Evolutionary conservation across 257 asterid species (phyloP), one percentile per base, ranked within the genome.

Genomic region (Fraxinus cuspidata): DNA sequence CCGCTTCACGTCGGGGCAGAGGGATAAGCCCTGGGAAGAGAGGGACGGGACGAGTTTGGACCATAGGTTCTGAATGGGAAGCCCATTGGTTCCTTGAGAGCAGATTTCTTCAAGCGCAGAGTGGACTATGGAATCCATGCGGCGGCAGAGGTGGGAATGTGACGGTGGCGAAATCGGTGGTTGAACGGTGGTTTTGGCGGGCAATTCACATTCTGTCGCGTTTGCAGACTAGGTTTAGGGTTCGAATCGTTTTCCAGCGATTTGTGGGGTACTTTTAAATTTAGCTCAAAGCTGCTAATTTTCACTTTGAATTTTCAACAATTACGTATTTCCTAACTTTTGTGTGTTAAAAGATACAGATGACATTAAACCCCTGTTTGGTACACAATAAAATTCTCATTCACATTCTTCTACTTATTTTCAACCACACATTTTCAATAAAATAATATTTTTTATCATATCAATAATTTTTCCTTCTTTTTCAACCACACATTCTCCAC

Each of bases 81-180:
- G 84, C 7, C 99, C 98, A 8, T 74, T 49, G 51, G 81, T 82
- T 21, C 92, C 94, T 49, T 80, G 85, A 34, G 94, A 86, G 83
- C 99, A 93, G 71, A 95, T 88, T 80, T 93, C 94, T 71, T 93
- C 98, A 0, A 95, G 72, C 6, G 99, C 97, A 18, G 83, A 82
- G 82, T 90, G 85, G 75, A 92, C 88, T 34, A 86, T 78, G 72
- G 94, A 32, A 75, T 94, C 97, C 99, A 94, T 94, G 34, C 83
- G 84, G 78, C 81, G 74, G 86, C 74, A 79, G 18, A 5, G 2
- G 16, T 6, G 71, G 38, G 77, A 79, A 58, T 76, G 71, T 75
- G 58, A 63, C 49, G 60, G 75, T 42, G 16, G 51, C 15, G 51
- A 42, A 11, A 42, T 42, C 12, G 51, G 51, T 76, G 27, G 76